Percentiles rank a stretch among this genome's conserved stretches.
Evolutionary conservation across 2,329 filamentous ascomycete species (phyloP).

Genomic region (Madurella mycetomatis): DNA sequence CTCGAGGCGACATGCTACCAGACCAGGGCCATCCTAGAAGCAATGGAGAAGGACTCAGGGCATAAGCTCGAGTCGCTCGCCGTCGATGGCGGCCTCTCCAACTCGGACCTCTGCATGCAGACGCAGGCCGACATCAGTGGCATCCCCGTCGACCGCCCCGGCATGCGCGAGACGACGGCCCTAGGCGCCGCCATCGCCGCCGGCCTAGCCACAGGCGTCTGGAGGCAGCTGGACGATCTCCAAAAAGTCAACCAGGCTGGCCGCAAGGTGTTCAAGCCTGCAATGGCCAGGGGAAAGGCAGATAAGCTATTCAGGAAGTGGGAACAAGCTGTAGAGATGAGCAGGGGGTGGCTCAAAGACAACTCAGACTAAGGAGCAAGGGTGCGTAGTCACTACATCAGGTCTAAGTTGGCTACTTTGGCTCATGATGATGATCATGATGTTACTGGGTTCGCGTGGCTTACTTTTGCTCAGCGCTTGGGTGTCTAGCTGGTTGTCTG

Average conservation of each 20-base stretch:
- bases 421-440: background rate
- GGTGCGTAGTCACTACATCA: background rate
- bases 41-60: constrained; percentile 82
- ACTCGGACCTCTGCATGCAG: constrained; percentile 86
- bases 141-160: constrained; percentile 77
- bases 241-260: constrained; percentile 67
- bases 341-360: constrained; percentile 47
- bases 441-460: background rate
- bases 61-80: constrained; percentile 70
- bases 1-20: constrained; percentile 91
- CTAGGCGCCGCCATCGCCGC: constrained; percentile 86
- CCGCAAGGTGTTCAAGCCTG: constrained; percentile 65
- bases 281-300: constrained; percentile 45
- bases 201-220: constrained; percentile 76
- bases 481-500: background rate
- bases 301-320: constrained; percentile 48
- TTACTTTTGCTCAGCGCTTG: background rate
- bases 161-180: constrained; percentile 87
- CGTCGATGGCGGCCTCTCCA: constrained; percentile 86
- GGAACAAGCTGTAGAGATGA: constrained; percentile 57
- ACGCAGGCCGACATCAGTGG: constrained; percentile 81
- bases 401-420: background rate
- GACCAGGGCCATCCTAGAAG: constrained; percentile 84
- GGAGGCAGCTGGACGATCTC: constrained; percentile 70
- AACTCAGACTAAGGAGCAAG: constrained; percentile 6